Percentiles rank a stretch among this genome's conserved stretches.
phyloP scores from a whole-genome alignment of 345 rosid genomes.

The Eucalyptus viminalis region DNA sequence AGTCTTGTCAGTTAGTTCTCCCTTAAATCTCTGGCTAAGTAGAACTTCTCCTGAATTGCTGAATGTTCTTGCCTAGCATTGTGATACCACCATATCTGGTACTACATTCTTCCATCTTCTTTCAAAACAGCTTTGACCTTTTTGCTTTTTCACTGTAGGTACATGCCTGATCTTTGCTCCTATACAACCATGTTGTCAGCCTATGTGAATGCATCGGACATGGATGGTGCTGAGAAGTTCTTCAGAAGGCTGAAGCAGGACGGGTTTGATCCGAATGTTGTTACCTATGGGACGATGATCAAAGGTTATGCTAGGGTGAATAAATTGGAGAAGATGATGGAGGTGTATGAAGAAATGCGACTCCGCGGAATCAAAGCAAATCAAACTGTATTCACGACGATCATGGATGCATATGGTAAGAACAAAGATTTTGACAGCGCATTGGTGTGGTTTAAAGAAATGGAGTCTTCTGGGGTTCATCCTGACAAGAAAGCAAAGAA shows the following conservation, averaged over 20 bases:
- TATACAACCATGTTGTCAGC: conserved; percentile 94
- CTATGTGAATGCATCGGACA: conserved; percentile 77
- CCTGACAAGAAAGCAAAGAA: conserved; percentile 92
- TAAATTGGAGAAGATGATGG: conserved; percentile 68
- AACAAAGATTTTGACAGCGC: conserved; percentile 76
- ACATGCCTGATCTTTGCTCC: conserved; percentile 69
- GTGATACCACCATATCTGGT: neutral
- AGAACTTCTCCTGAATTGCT: neutral
- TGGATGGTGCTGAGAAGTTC: conserved; percentile 95
- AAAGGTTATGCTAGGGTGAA: conserved; percentile 77
- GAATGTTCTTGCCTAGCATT: neutral
- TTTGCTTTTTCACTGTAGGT: conserved; percentile 19
- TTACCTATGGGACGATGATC: conserved; percentile 73
- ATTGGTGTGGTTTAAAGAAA: conserved; percentile 72
- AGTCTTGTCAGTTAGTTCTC: neutral
- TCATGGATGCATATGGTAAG: conserved; percentile 90
- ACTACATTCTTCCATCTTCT: neutral
- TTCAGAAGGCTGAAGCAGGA: conserved; percentile 65
- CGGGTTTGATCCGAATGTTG: conserved; percentile 52
- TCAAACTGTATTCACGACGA: conserved; percentile 69
- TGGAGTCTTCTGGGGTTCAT: conserved; percentile 50
- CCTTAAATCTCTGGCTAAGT: neutral
- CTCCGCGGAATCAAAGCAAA: conserved; percentile 48
- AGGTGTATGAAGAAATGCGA: conserved; percentile 58
- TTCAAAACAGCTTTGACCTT: neutral